phyloP scores from a whole-genome alignment of 148 eudicot genomes.

The Camellia japonica region DNA sequence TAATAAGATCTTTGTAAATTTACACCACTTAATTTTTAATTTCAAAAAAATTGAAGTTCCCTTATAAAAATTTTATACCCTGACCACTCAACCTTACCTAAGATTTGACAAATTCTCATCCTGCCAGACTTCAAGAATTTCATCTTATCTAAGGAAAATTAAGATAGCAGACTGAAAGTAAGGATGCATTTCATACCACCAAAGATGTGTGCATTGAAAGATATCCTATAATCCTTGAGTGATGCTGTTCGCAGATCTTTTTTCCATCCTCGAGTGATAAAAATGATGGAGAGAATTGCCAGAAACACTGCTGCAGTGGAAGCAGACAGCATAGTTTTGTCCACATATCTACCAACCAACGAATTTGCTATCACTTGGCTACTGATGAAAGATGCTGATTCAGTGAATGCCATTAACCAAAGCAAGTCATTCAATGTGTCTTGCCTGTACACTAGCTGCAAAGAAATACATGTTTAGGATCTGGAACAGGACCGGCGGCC shows the following conservation, averaged over 20 bases:
- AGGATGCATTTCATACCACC: conserved; percentile 42
- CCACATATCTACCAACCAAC: conserved; percentile 41
- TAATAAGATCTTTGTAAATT: background rate
- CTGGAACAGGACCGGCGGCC: background rate
- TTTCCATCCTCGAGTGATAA: conserved; percentile 40
- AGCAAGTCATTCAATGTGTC: conserved; percentile 80
- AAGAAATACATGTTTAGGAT: background rate
- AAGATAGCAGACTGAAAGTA: background rate
- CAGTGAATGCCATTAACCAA: conserved; percentile 77
- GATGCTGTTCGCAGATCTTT: conserved; percentile 46
- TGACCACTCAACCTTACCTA: background rate
- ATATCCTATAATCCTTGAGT: conserved; percentile 51
- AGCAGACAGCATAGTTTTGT: conserved; percentile 40
- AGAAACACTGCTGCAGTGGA: conserved; percentile 46
- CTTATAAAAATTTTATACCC: background rate
- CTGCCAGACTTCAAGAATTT: background rate
- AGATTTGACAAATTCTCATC: background rate
- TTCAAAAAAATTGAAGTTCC: background rate
- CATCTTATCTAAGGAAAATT: too few species aligned
- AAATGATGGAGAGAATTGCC: conserved; percentile 50
- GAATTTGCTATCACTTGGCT: conserved; percentile 80
- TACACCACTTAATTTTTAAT: background rate
- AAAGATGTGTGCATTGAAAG: conserved; percentile 39
- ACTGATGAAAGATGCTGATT: conserved; percentile 62
- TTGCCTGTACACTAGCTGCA: conserved; percentile 85